Conservation (phyloP, 495 filamentous ascomycete genomes). For the Aspergillus affinis region DNA sequence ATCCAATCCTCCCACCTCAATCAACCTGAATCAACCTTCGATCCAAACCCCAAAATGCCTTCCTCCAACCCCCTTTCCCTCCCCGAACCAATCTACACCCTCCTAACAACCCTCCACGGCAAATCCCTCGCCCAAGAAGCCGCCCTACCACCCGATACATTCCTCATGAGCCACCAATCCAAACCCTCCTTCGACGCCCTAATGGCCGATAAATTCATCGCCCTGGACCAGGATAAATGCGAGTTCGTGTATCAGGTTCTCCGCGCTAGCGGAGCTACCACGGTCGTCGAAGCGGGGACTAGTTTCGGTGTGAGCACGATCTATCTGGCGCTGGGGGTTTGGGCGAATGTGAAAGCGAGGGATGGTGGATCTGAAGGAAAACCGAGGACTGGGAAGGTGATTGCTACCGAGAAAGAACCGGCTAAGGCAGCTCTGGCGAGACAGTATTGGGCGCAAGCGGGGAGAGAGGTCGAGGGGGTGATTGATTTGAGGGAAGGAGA, state of each 20-base stretch:
- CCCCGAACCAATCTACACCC: conserved; percentile 19
- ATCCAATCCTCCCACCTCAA: too few relatives aligned
- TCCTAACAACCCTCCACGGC: conserved; percentile 30
- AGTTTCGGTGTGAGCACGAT: conserved; percentile 61
- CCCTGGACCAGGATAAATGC: conserved; percentile 55
- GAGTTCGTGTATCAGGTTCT: conserved; percentile 52
- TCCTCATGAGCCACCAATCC: conserved; percentile 11
- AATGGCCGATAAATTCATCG: conserved; percentile 55
- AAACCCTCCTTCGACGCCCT: conserved; percentile 28
- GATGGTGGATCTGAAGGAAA: conserved; percentile 10
- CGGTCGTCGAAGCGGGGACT: conserved; percentile 57
- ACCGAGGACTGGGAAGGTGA: conserved; percentile 35
- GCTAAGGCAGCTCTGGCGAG: conserved; percentile 46
- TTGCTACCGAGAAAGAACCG: conserved; percentile 58
- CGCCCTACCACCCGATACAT: conserved; percentile 15
- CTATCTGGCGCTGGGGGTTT: conserved; percentile 56
- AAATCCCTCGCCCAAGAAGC: conserved; percentile 33
- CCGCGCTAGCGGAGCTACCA: conserved; percentile 42
- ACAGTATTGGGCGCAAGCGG: conserved; percentile 48
- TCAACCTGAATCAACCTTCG: not conserved
- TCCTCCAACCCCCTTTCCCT: conserved; percentile 8
- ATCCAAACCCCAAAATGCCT: conserved; percentile 1
- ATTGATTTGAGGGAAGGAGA: conserved; percentile 59
- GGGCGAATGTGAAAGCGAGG: conserved; percentile 24
- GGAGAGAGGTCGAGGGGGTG: conserved; percentile 36